Evolutionary conservation across 331 rosid genomes (phyloP), one percentile per base, ranked within the genome.

Genomic region (Quercus tomentella): DNA sequence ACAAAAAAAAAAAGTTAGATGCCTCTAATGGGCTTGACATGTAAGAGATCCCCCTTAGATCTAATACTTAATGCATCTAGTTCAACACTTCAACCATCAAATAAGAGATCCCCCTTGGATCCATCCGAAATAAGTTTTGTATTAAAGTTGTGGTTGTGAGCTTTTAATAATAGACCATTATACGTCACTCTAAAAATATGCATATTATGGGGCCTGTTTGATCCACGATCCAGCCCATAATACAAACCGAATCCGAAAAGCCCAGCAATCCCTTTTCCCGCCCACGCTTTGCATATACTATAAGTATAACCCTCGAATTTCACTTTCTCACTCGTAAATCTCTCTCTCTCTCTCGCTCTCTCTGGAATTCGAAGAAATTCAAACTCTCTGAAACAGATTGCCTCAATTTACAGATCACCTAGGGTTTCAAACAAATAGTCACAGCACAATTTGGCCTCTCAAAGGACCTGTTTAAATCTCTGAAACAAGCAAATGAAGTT

Each of bases 401-500:
- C 22, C 72, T 20, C 26, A 9, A n/a, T 9, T 33, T 26, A 33
- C 52, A 33, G 28, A 18, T 35, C 51, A 31, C 17, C 51, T 33
- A 67, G 72, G 52, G 25, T 31, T 67, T 67, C 4, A 20, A 31
- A 21, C 20, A 17, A 30, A 16, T 2, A 18, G 10, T 33, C 22
- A 66, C 51, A 11, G 14, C 25, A 35, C n/a, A 33, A 20, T 35
- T 67, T 25, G 26, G 15, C 35, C 21, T 28, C 14, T 28, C 23
- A 17, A 28, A 10, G 72, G 72, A 35, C 71, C 73, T 75, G 12
- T 76, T 75, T 1, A 62, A 49, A 20, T 51, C 79, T 21, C 72
- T 18, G 70, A 52, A 62, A 63, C 75, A 20, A 78, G 75, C 31
- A 35, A 71, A 89, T 86, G 85, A 85, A 87, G 86, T 81, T 96